A percentile compares a stretch with the other conserved stretches of the same genome.
Conservation (phyloP, 2,329 filamentous ascomycete species). For the Aspergillus sp. region DNA sequence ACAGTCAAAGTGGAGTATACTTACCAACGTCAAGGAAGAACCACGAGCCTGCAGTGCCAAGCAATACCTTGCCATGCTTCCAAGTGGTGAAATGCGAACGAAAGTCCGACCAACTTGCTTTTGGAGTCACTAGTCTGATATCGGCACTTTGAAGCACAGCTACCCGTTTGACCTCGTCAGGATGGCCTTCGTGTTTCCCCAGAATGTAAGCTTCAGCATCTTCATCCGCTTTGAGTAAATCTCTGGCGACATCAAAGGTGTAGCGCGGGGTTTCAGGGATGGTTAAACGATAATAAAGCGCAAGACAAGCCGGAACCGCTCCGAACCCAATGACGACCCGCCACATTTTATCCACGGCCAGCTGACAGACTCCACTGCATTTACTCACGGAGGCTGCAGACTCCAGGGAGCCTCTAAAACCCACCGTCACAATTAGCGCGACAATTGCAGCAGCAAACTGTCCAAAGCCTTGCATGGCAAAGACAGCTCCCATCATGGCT, state of each 20-base stretch:
- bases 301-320: slow-evolving; percentile 75
- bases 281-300: slow-evolving; percentile 82
- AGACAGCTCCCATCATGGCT: slow-evolving; percentile 84
- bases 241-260: slow-evolving; percentile 77
- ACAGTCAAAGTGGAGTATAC: slow-evolving; percentile 36
- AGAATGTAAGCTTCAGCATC: slow-evolving; percentile 75
- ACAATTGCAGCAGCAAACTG: slow-evolving; percentile 75
- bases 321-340: slow-evolving; percentile 78
- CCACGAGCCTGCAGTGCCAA: slow-evolving; percentile 84
- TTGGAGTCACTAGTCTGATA: slow-evolving; percentile 62
- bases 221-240: slow-evolving; percentile 71
- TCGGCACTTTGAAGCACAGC: slow-evolving; percentile 57
- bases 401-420: slow-evolving; percentile 67
- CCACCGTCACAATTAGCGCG: slow-evolving; percentile 71
- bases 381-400: slow-evolving; percentile 53
- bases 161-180: slow-evolving; percentile 68
- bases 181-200: slow-evolving; percentile 63
- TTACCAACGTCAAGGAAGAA: slow-evolving; percentile 70
- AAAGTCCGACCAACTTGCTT: slow-evolving; percentile 75
- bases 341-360: slow-evolving; percentile 87
- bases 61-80: slow-evolving; percentile 70
- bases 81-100: slow-evolving; percentile 67
- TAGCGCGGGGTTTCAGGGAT: slow-evolving; percentile 88
- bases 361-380: slow-evolving; percentile 66
- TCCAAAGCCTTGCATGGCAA: slow-evolving; percentile 84